Evolutionary conservation across 1,284 basidiomycete genomes (phyloP), one percentile per base, ranked within the genome.

Genomic region (Earliella scabrosa): DNA sequence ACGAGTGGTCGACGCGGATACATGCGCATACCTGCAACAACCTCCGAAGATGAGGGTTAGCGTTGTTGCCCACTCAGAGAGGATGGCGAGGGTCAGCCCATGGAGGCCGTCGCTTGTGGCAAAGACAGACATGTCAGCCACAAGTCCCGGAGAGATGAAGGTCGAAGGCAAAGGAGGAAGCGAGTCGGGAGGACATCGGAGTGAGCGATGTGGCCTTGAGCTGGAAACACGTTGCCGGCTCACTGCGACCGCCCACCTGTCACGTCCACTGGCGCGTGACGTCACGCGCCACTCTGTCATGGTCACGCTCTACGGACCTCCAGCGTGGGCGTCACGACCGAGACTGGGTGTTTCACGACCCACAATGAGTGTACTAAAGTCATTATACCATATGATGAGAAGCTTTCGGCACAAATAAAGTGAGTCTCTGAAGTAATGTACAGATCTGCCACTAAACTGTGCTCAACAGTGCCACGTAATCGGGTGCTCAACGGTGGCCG

Each of bases 11-110:
- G 13, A 41, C 35, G 46, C 32, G 8, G 38, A 20, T n/a, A 16
- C 13, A 38, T 24, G 16, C 20, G 67, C 77, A 67, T 59, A 85
- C 88, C 80, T 82, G 73, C 83, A 85, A 62, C 83, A 85, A 0
- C 83, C 83, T 18, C 82, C 82, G 63, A 84, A 83, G 20, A 84
- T 77, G 24, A 83, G 70, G 1, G 73, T 69, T 27, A 83, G 61
- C 29, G 79, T 79, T 29, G 75, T 65, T 6, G 73, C 51, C 78
- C 78, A 82, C 57, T 82, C 80, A 14, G 63, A 63, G 29, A 68
- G 35, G 24, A 63, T 40, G n/a, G 65, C 54, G 32, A 70, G 57
- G 3, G 68, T 61, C 32, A 69, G 40, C 1, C 52, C 67, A 46
- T 56, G 59, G 14, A 64, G 3, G 31, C 61, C 38, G 16, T 59